Base-by-base conservation (phyloP, 805 yeast species). In the Metschnikowia hibisci region DNA sequence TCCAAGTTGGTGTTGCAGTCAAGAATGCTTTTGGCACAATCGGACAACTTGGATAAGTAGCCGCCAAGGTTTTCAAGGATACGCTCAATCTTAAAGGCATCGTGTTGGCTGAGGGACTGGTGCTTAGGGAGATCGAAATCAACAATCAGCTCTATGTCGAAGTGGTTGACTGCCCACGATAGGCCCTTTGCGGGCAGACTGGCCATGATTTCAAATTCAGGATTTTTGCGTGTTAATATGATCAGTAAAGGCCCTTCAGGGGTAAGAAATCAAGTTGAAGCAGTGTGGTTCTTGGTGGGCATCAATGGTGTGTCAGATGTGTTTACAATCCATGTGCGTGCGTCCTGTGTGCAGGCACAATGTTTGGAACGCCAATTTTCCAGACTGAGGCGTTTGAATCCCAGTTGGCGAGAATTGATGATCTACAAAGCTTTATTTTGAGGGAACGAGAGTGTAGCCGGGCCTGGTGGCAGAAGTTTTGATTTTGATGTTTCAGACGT, bases 71-170 rank as follows among this genome's bases (percentile, higher is more conserved):
- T 37, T 14, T 37, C 40, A 14, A 37, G 14, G 3, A 37, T 30
- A 8, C 33, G 26, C 14, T 25, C 33, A 23, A 66, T 50, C 23
- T 61, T 60, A 48, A 57, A 44, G 15, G 60, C 39, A 14, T 63
- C 66, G 41, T 62, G 34, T 12, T 31, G 32, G 18, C 26, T 39
- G 15, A 39, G 28, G 13, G 25, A 23, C 15, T 14, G 36, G 23
- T 23, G n/a, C 10, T 31, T 23, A 23, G 34, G 34, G 25, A 39
- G 42, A 25, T 39, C 31, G 18, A 16, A 25, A n/a, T 39, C 42
- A 15, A 39, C 31, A 13, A 39, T 32, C 34, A 31, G 42, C 13
- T 39, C 42, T 3, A 39, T 16, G 8, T 39, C 36, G 11, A 32
- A 32, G n/a, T 39, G 36, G 23, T 26, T 31, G 12, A 39, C 30